Base-by-base conservation (phyloP, 2,329 filamentous ascomycete species). In the Colletotrichum karsti region DNA sequence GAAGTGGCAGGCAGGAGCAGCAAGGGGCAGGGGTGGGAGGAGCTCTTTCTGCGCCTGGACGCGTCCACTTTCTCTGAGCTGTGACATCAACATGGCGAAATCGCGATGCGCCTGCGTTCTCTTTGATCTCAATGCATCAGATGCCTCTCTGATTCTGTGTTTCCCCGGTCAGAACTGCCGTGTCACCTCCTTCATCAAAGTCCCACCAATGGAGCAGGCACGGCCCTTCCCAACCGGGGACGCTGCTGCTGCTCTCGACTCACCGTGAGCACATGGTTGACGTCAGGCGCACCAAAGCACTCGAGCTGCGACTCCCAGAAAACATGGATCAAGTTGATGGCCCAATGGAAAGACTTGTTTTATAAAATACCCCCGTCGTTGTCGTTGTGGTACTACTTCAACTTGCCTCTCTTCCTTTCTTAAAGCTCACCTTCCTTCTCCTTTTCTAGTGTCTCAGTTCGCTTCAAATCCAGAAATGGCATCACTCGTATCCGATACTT, bases 401-500 rank as follows among this genome's bases (percentile, higher is more conserved):
- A 54, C 24, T 8, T 26, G 46, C 9, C 37, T 4, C 3, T 7
- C 10, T n/a, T 33, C 48, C 10, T 18, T 24, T n/a, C 8, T 10
- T 7, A 10, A 5, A 22, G 3, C 7, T 37, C 13, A 5, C 3
- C 12, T 20, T 3, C 7, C 3, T 10, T 10, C 5, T 7, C 18
- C 18, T 10, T 37, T n/a, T 28, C 28, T 12, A 20, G 48, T 20
- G 42, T n/a, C 28, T 37, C 26, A 4, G 18, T 26, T 64, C 28
- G 39, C 18, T 24, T 8, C 30, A 9, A n/a, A 30, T 42, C 5
- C 35, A 55, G n/a, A 20, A 37, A 70, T 70, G 69, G 48, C 62
- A 46, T 57, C 71, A 2, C 50, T 78, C 20, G 70, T 80, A 15
- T 73, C 77, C 15, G 75, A 77, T 33, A 72, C 78, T 30, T 70